Conservation (phyloP, 257 asterid species). For the Nyctanthes arbortristis region DNA sequence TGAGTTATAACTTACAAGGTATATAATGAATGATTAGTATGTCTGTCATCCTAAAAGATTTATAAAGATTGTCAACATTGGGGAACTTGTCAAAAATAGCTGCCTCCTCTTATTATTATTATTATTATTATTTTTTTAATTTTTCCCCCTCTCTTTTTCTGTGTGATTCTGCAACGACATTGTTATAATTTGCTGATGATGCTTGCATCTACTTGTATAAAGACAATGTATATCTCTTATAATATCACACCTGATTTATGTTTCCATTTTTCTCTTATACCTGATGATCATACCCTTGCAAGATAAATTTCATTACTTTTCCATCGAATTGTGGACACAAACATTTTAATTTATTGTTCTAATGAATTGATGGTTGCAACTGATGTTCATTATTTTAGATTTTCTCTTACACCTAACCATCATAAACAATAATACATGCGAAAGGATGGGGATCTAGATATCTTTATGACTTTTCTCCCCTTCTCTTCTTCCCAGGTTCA, state of each 20-base stretch:
- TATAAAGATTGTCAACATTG: background rate
- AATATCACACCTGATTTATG: background rate
- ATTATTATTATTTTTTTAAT: no score
- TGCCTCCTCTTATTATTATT: no score
- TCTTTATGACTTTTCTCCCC: background rate
- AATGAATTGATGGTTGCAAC: no score
- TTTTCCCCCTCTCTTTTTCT: background rate
- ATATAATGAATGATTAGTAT: background rate
- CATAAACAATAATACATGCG: background rate
- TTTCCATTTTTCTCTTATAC: background rate
- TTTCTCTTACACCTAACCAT: no score
- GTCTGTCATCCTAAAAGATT: background rate
- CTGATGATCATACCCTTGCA: background rate
- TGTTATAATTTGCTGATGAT: background rate
- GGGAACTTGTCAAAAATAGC: no score
- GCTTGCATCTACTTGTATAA: background rate
- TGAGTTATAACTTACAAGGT: no score
- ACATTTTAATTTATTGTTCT: no score
- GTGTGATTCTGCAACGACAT: background rate
- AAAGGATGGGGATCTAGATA: background rate
- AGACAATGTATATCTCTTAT: background rate
- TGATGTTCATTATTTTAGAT: no score
- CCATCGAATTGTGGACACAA: no score
- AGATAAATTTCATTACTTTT: background rate
- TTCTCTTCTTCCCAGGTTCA: slow-evolving; percentile 54